phyloP scores from a whole-genome alignment of 306 rosid genomes.

The Mucuna pruriens region DNA sequence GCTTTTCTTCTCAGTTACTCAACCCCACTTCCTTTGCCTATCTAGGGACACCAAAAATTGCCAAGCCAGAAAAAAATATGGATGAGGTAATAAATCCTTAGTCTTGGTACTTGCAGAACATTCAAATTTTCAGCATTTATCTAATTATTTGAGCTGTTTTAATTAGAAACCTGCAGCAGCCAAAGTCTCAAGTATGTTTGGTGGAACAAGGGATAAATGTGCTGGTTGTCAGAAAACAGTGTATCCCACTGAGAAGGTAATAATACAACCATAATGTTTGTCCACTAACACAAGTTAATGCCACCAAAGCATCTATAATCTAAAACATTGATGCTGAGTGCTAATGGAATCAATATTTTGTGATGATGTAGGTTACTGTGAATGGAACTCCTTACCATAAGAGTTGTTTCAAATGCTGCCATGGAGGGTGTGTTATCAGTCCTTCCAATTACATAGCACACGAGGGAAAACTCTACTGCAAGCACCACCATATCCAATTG shows the following conservation, averaged over 20 bases:
- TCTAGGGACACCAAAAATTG: constrained; percentile 90
- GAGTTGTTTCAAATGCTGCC: constrained; percentile 95
- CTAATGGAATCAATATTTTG: constrained; percentile 30
- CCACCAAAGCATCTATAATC: background rate
- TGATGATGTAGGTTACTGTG: constrained; percentile 70
- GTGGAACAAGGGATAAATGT: constrained; percentile 97
- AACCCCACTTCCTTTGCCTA: constrained; percentile 17
- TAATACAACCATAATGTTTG: background rate
- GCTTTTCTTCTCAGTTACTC: constrained; percentile 24
- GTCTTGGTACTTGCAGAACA: constrained; percentile 18
- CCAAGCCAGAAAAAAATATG: constrained; percentile 74
- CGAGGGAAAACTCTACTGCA: constrained; percentile 97
- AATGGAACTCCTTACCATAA: constrained; percentile 97
- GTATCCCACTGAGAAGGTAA: constrained; percentile 97
- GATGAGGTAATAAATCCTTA: constrained; percentile 69
- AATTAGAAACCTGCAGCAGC: constrained; percentile 74
- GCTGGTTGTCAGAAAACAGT: constrained; percentile 92
- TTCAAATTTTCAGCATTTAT: constrained; percentile 13
- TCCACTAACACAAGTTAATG: background rate
- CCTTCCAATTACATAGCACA: constrained; percentile 98
- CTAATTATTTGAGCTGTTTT: constrained; percentile 34
- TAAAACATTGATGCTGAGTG: constrained; percentile 3
- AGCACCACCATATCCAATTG: constrained; percentile 92
- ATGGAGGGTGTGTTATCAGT: constrained; percentile 97
- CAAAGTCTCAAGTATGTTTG: constrained; percentile 81